A percentile compares a stretch with the other conserved stretches of the same genome.
These are phyloP conservation scores for Moricandia arvensis DNA, from an alignment of 345 rosid genomes.

Conservation along the genomic window DNA sequence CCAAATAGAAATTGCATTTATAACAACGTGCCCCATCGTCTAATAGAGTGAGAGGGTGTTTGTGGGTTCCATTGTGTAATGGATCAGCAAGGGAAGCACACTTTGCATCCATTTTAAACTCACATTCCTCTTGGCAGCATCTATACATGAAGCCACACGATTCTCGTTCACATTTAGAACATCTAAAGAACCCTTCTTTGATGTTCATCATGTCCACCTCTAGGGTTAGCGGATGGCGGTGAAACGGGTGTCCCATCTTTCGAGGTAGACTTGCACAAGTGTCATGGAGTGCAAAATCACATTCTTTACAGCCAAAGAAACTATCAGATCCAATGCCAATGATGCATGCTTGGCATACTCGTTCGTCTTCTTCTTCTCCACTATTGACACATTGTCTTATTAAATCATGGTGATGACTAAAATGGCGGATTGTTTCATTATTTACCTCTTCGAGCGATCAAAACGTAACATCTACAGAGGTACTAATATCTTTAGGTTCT, in stretches of 20 bases:
- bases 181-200: constrained; percentile 8
- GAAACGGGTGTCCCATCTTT: no score
- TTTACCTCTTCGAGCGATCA: neutral
- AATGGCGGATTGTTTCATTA: neutral
- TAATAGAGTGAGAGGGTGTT: neutral
- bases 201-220: no score
- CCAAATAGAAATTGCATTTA: neutral
- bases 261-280: no score
- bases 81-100: constrained; percentile 6
- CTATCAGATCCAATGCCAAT: neutral
- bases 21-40: neutral
- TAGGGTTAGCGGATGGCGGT: no score
- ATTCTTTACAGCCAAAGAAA: constrained; percentile 8
- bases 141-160: constrained; percentile 11
- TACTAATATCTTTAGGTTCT: neutral
- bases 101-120: neutral
- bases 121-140: neutral
- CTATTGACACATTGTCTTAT: neutral
- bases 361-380: neutral
- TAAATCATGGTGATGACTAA: constrained; percentile 9
- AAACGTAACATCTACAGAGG: neutral
- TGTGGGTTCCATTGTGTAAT: neutral
- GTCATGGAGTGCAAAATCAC: constrained; percentile 4
- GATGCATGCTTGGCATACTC: constrained; percentile 11
- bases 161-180: neutral